Percentiles rank a stretch among this genome's conserved stretches.
These are phyloP conservation scores for Trametes cubensis DNA, from an alignment of 768 basidiomycete species.

Conservation along the genomic window DNA sequence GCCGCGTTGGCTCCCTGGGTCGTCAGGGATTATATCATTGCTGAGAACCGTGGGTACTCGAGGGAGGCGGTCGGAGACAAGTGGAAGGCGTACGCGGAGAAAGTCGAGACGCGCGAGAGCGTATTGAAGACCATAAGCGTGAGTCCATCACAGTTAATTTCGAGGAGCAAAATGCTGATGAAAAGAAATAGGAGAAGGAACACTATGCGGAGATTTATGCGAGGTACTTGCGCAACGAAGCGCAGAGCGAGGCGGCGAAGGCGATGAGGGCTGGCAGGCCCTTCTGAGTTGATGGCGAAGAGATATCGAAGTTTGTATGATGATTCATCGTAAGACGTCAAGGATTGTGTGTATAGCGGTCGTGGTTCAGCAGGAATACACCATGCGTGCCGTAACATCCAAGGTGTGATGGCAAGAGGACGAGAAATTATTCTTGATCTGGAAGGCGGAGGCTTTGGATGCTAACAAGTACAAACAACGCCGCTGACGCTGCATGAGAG, in stretches of 20 bases:
- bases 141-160: background rate
- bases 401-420: background rate
- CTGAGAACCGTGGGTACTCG: conserved; percentile 52
- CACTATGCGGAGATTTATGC: conserved; percentile 53
- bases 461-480: conserved; percentile 13
- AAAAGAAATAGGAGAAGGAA: conserved; percentile 36
- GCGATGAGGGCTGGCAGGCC: conserved; percentile 31
- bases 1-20: conserved; percentile 60
- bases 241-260: conserved; percentile 35
- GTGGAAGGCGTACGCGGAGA: conserved; percentile 50
- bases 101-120: conserved; percentile 47
- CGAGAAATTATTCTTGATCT: background rate
- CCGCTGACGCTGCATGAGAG: background rate
- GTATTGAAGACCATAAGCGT: conserved; percentile 43
- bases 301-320: background rate
- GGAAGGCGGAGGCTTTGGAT: conserved; percentile 10
- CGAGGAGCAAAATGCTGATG: background rate
- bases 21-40: conserved; percentile 49
- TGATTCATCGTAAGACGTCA: background rate
- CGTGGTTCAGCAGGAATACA: no score
- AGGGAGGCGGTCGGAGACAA: conserved; percentile 43
- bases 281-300: background rate
- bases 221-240: conserved; percentile 58
- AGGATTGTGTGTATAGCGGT: background rate
- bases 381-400: background rate